Evolutionary conservation across 208 protist genomes (phyloP), one percentile per base, ranked within the genome.

Genomic region (Crithidia mellificae): DNA sequence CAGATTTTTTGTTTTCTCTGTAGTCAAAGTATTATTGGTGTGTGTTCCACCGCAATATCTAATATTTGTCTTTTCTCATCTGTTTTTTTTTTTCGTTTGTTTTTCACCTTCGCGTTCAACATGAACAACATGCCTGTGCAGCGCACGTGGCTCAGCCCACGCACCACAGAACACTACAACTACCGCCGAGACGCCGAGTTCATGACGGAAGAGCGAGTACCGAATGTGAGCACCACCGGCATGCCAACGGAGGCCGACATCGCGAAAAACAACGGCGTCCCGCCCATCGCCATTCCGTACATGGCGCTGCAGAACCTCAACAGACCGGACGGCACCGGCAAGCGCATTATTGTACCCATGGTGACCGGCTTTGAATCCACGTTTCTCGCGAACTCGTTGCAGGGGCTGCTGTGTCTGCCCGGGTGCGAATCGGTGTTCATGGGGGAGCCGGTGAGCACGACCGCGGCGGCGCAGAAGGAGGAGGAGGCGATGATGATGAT

Each of bases 311-410:
- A 64, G 29, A 85, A 77, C 43, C 56, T 55, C 5, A 68, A 29
- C 30, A 39, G 49, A 17, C 58, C 39, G 17, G 55, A 44, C 27
- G 65, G 59, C 29, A 25, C 44, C 1, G 57, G 73, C 7, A 85
- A 78, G 63, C 76, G 71, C 30, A 55, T 90, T 50, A 87, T 90
- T 15, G 49, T 87, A n/a, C 84, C 84, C 15, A 72, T 85, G 56
- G 65, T 72, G 43, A 74, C 70, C 2, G 81, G 75, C 27, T 65
- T 72, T 43, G 65, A 84, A 46, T 81, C 74, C 27, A 63, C 65
- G 34, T 85, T 85, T 32, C 47, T 90, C 24, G 63, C 53, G 14
- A 85, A 83, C 66, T 79, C 58, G 24, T 53, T 90, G 22, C 72
- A 87, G 36, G 78, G 84, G 1, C 59, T 87, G 3, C 66, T 81